phyloP scores from a whole-genome alignment of 768 basidiomycete species.

The Pholiota conissans region DNA sequence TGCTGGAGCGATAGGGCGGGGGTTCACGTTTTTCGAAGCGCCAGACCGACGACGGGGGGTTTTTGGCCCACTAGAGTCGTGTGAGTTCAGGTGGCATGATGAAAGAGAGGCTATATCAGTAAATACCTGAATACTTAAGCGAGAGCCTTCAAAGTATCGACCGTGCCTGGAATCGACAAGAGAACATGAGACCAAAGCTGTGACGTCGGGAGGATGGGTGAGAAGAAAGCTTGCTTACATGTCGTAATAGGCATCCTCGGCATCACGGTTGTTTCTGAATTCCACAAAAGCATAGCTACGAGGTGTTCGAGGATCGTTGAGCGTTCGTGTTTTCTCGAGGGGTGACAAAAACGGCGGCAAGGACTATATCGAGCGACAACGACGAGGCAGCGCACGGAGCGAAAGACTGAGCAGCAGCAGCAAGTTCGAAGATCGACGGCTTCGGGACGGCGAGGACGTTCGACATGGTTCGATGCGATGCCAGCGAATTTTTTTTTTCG shows the following conservation, averaged over 20 bases:
- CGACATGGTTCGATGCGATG: constrained; percentile 12
- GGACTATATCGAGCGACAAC: constrained; percentile 13
- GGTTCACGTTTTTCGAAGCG: constrained; percentile 33
- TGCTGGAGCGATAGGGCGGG: constrained; percentile 20
- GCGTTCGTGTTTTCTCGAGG: constrained; percentile 29
- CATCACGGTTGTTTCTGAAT: constrained; percentile 34
- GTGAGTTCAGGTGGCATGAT: neutral
- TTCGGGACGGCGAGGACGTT: constrained; percentile 6
- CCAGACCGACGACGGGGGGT: constrained; percentile 38
- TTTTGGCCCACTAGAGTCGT: constrained; percentile 35
- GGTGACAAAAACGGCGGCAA: constrained; percentile 17
- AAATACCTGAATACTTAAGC: constrained; percentile 34
- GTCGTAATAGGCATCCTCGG: constrained; percentile 39
- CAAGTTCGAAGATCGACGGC: constrained; percentile 1
- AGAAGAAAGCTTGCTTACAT: constrained; percentile 27
- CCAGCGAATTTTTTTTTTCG: constrained; percentile 11
- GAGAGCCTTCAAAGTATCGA: constrained; percentile 36
- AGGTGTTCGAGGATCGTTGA: constrained; percentile 29
- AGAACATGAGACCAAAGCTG: neutral
- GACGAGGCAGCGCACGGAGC: constrained; percentile 9
- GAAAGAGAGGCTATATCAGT: neutral
- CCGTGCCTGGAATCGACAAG: constrained; percentile 31
- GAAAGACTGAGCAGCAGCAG: neutral
- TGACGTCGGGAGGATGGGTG: neutral
- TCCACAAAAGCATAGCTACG: constrained; percentile 41